Evolutionary conservation across 2,329 filamentous ascomycete species (phyloP).

Genomic region (Cryphonectria nitschkei): DNA sequence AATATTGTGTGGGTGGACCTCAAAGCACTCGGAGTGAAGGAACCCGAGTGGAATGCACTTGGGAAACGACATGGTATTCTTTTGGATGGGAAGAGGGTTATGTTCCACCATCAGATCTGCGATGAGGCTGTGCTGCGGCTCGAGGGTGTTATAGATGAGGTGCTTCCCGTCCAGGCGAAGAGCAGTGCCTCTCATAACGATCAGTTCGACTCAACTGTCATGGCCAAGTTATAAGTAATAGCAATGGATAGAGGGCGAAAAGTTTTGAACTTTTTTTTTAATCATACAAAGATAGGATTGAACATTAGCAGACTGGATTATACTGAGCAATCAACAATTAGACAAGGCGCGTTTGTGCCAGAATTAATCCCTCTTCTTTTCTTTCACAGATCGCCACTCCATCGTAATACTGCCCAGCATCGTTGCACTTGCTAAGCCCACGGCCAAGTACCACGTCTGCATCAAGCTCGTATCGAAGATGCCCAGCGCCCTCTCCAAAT

Average conservation of each 20-base stretch:
- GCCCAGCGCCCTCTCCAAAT: slow-evolving; percentile 15
- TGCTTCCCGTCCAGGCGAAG: too few relatives aligned
- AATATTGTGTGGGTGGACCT: slow-evolving; percentile 88
- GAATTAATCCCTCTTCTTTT: slow-evolving; percentile 23
- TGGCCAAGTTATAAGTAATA: neutral
- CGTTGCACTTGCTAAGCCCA: slow-evolving; percentile 18
- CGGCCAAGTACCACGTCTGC: slow-evolving; percentile 29
- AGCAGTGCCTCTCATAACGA: neutral
- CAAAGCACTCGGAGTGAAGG: slow-evolving; percentile 56
- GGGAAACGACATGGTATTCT: slow-evolving; percentile 59
- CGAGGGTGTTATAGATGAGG: too few relatives aligned
- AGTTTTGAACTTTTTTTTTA: neutral
- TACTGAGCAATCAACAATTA: neutral
- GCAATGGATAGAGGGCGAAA: neutral
- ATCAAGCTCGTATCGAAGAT: slow-evolving; percentile 25
- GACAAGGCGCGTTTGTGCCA: too few relatives aligned
- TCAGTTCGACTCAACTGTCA: neutral
- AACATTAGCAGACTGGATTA: neutral
- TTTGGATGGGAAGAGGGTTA: slow-evolving; percentile 52
- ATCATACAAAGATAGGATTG: neutral
- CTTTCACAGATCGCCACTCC: slow-evolving; percentile 27
- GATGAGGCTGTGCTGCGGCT: too few relatives aligned
- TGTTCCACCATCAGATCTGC: too few relatives aligned
- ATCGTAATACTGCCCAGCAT: slow-evolving; percentile 24
- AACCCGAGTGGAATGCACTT: slow-evolving; percentile 55